Evolutionary conservation across 345 rosid species (phyloP), one percentile per base, ranked within the genome.

Genomic region (Gossypium arboreum): DNA sequence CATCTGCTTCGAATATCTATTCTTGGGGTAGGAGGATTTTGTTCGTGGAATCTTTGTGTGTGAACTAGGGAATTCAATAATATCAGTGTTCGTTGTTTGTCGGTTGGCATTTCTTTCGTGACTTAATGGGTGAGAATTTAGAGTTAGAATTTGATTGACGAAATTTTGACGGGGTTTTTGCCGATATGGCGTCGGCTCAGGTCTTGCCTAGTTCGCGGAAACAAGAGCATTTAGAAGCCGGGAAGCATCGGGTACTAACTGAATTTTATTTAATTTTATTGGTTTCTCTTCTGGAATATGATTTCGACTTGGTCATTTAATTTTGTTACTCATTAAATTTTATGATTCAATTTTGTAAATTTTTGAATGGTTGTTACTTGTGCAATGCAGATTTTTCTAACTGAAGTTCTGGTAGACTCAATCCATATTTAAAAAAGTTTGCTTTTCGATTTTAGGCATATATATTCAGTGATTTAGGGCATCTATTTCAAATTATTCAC

Each of bases 161-260:
- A 27, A 41, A 43, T 71, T 76, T 74, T 60, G 56, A 60, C 76
- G 82, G 75, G 61, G 57, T 62, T 71, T 78, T 73, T 77, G 57
- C 18, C 29, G 27, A 76, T 76, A 94, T 94, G 98, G 97, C 97
- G 59, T 94, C 98, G 68, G 98, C 94, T 81, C 98, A 87, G 89
- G 94, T 88, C 72, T 83, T 89, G 82, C 92, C 91, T 55, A 82
- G 79, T 71, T 84, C 93, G 7, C 88, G 91, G 68, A 90, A 90
- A 78, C 94, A 88, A 78, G 95, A 88, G 79, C 97, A 83, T 83
- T 86, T 91, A 73, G 91, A 91, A 79, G 97, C 97, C 75, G 98
- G 98, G 72, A 92, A 94, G 62, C 91, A 94, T 57, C 90, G 92
- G 97, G 98, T 92, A 82, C 24, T 54, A 56, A 16, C 41, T 48